These are phyloP conservation scores for Cercospora sp. DNA, from an alignment of 2,329 filamentous ascomycete species.

Conservation along the genomic window DNA sequence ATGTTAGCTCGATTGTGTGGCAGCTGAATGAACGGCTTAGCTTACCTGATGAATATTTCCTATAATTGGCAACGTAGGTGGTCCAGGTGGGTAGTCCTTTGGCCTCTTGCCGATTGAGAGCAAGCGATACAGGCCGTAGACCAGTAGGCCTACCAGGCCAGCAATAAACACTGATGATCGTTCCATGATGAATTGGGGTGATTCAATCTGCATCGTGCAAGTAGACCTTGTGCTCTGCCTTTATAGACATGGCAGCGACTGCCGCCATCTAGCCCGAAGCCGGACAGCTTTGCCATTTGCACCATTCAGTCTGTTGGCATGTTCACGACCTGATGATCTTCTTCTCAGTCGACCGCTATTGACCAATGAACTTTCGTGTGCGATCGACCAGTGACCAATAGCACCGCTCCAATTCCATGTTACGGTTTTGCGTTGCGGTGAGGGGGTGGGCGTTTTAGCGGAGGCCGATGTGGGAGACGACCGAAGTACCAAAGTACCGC, in stretches of 20 bases:
- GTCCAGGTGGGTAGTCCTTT: conserved; percentile 31
- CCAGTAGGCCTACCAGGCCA: conserved; percentile 1
- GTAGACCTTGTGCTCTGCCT: not conserved
- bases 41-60: conserved; percentile 34
- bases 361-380: not conserved
- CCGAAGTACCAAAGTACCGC: not conserved
- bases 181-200: conserved; percentile 5
- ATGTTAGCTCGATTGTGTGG: not conserved
- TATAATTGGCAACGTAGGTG: conserved; percentile 33
- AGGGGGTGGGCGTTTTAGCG: conserved; percentile 4
- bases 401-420: not conserved
- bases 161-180: not conserved
- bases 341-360: not conserved
- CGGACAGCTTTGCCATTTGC: not conserved
- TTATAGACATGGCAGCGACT: not conserved
- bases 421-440: conserved; percentile 5
- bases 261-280: not conserved
- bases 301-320: not conserved
- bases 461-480: conserved; percentile 2
- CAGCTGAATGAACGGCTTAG: not conserved
- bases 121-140: conserved; percentile 23
- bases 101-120: conserved; percentile 28
- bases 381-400: not conserved
- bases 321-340: not conserved
- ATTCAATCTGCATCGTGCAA: not conserved